Base-by-base conservation (phyloP, 108 stramenopile genomes). In the Craspedostauros australis region DNA sequence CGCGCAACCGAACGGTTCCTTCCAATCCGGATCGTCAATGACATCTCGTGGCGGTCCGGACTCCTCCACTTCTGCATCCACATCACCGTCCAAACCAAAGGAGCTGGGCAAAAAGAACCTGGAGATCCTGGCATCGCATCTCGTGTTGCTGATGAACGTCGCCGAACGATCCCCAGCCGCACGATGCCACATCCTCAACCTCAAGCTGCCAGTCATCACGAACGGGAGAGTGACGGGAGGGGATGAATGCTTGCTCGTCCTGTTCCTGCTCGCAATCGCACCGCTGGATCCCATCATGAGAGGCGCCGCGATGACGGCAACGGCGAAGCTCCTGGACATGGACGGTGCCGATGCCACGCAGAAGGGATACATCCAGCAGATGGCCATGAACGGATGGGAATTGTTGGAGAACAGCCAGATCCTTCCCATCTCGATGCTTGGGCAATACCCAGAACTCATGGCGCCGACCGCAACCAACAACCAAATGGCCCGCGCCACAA, bases 371-470 rank as follows among this genome's bases (percentile, higher is more conserved):
- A 20, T 63, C 28, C 19, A 54, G 29, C 52, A 75, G 33, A 57
- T 60, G 30, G 80, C 61, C 3, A 63, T 37, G 22, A 63, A 79
- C 39, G 82, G 68, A 7, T 91, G 88, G 88, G 82, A 84, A 18
- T 57, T 84, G 36, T 40, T 91, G 19, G 88, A 91, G 47, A 33
- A 66, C n/a, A 75, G 72, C 53, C 80, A 84, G 29, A 57, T 84
- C 12, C 24, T 91, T 14, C 88, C 88, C 3, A 80, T 91, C 24
- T 50, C 60, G 6, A 33, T 74, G 5, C 45, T 86, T 2, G 77
- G 77, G 12, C 82, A 81, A 44, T 82, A 82, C 39, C 48, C 31
- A 14, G 39, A 54, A 11, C 22, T 43, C n/a, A n/a, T n/a, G n/a
- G n/a, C n/a, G n/a, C n/a, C n/a, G n/a, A n/a, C n/a, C 15, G 14